Base-by-base conservation (phyloP, 1,139 yeast genomes). In the Lodderomyces orthopsilosis region DNA sequence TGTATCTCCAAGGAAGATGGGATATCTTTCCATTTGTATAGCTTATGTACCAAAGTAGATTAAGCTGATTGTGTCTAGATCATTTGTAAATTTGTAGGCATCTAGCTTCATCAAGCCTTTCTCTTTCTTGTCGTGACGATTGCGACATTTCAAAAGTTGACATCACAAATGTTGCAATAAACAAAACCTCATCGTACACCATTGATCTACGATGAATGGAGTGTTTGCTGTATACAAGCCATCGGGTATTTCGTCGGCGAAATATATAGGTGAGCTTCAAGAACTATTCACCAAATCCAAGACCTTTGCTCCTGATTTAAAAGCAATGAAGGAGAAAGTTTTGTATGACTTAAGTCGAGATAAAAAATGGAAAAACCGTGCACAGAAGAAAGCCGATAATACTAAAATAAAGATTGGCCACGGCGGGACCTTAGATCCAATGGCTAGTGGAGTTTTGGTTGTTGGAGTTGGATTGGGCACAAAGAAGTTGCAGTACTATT, bases 401-500 rank as follows among this genome's bases (percentile, higher is more conserved):
- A 40, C 50, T 9, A 82, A 81, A 55, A 79, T 91, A 24, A 93
- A 94, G 58, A 85, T 93, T 69, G 99, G 99, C 1, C 99, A 94
- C 63, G 99, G 98, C 6, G 99, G 99, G 6, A 93, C 99, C 0
- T 70, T 94, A 37, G 99, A 94, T 58, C 98, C 98, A 0, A 64
- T 89, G 45, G 99, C 99, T 0, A 82, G 90, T 24, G 99, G 99
- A 7, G 93, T 93, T 1, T 63, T 93, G 46, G 94, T 94, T 1
- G 75, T 94, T 46, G 99, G 98, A 3, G 79, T 94, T 21, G 97
- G 97, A 8, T 53, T 70, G 2, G 98, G 98, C 1, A 94, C 99
- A 2, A 93, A 91, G 59, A 72, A 78, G 58, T 69, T 94, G 38
- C 84, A 81, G 46, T 72, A 79, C 47, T 90, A 85, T 55, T 71